Percentiles rank a stretch among this genome's conserved stretches.
phyloP scores from a whole-genome alignment of 1,284 basidiomycete genomes.

The Gymnopus androsaceus region DNA sequence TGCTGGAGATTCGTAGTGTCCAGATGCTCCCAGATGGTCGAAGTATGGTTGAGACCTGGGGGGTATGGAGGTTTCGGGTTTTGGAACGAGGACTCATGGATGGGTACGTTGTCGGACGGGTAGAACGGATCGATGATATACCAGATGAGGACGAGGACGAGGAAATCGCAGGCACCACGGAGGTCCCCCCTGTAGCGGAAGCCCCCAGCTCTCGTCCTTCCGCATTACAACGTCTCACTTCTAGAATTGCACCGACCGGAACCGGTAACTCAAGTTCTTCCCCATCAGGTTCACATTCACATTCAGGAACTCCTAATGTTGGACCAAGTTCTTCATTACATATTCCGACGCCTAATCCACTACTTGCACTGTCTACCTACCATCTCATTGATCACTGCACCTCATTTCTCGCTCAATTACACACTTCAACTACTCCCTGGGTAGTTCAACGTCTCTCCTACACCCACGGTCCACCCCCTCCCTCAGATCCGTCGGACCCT shows the following conservation, averaged over 20 bases:
- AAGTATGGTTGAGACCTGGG: conserved; percentile 87
- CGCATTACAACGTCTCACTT: conserved; percentile 1
- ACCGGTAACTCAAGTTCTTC: conserved; percentile 3
- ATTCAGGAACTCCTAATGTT: conserved; percentile 4
- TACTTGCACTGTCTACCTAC: conserved; percentile 51
- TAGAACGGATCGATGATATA: conserved; percentile 63
- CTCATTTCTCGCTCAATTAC: conserved; percentile 77
- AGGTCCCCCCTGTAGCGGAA: not conserved
- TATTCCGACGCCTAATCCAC: conserved; percentile 21
- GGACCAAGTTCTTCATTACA: not conserved
- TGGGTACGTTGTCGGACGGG: conserved; percentile 85
- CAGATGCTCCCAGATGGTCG: conserved; percentile 89
- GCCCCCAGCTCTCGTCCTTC: conserved; percentile 1
- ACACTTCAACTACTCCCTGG: conserved; percentile 87
- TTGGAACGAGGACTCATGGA: conserved; percentile 82
- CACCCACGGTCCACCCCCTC: conserved; percentile 57
- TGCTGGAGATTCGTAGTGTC: conserved; percentile 87
- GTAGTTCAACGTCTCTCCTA: conserved; percentile 76
- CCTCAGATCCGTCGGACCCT: conserved; percentile 25
- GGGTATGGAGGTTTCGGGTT: conserved; percentile 83
- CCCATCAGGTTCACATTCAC: not conserved
- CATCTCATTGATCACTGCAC: conserved; percentile 79
- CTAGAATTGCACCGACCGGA: conserved; percentile 1
- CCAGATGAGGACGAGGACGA: conserved; percentile 40
- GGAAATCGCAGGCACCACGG: conserved; percentile 7